Evolutionary conservation across 371 early-diverging fungal genomes (phyloP), one percentile per base, ranked within the genome.

Genomic region (Rhizomucor pusillus): DNA sequence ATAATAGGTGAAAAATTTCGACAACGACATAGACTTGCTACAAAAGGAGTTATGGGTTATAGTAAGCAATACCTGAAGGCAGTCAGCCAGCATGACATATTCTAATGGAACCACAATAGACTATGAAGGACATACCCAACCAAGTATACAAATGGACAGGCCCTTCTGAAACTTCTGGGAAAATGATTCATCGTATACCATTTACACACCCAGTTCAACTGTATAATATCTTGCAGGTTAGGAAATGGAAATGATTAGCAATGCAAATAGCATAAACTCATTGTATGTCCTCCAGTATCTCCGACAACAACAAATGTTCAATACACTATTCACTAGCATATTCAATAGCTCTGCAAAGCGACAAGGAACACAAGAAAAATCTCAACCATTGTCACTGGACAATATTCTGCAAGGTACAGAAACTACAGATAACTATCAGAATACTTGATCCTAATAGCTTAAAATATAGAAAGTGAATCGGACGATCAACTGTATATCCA

Each of bases 281-380:
- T n/a, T n/a, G n/a, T n/a, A n/a, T n/a, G n/a, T 40, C 5, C 1
- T 49, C 16, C 25, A 67, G 63, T 62, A 60, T 41, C 58, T 75
- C 59, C 75, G 84, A n/a, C 80, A 79, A 47, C 84, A 83, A 56
- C 57, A 78, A 48, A 69, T 75, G 62, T 83, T 79, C 60, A 83
- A 83, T 47, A 65, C 69, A 3, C 53, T 83, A 0, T 80, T 81
- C 50, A 70, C 68, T 49, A 78, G 77, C 46, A 72, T 81, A 18
- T 80, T 82, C 46, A 71, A 76, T 25, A 37, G 43, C 50, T 56
- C 59, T 19, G 52, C 66, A 2, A 53, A 35, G 0, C 36, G 48
- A 3, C 44, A 29, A 14, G 36, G 13, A 7, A 25, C 22, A 5
- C 29, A 29, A 29, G 49, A 57, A 22, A 50, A 52, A 19, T 6